Percentiles rank a stretch among this genome's conserved stretches.
Evolutionary conservation across 2,329 filamentous ascomycete species (phyloP).

Genomic region (Aspergillus sojae): DNA sequence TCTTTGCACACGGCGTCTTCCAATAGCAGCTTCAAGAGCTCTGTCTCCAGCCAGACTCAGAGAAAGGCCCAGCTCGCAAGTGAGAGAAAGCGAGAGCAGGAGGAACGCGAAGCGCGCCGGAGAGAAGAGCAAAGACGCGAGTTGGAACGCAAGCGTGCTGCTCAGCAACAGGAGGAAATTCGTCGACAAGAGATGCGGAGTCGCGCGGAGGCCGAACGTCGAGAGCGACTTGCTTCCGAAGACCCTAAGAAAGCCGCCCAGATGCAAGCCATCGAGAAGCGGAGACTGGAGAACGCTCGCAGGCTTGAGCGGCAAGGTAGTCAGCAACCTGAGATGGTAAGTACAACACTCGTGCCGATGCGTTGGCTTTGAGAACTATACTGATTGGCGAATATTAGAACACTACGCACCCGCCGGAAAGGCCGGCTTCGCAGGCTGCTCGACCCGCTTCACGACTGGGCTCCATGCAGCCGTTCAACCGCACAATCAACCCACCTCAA

Average conservation of each 20-base stretch:
- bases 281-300: conserved; percentile 50
- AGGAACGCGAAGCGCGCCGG: conserved; percentile 76
- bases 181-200: conserved; percentile 66
- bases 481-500: conserved; percentile 64
- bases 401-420: conserved; percentile 35
- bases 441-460: conserved; percentile 54
- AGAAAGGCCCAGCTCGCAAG: conserved; percentile 74
- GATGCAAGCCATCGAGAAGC: conserved; percentile 60
- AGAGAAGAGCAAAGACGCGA: conserved; percentile 82
- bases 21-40: conserved; percentile 64
- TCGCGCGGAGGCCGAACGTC: conserved; percentile 57
- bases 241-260: conserved; percentile 70
- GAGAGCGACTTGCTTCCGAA: conserved; percentile 51
- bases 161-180: conserved; percentile 58
- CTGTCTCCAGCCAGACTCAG: conserved; percentile 62
- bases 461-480: conserved; percentile 57
- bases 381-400: conserved; percentile 20
- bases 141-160: conserved; percentile 73
- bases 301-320: conserved; percentile 50
- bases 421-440: conserved; percentile 36
- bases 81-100: conserved; percentile 80
- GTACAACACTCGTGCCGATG: conserved; percentile 9
- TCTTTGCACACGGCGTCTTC: conserved; percentile 61
- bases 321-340: conserved; percentile 45
- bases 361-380: not conserved